Percentiles rank a stretch among this genome's conserved stretches.
phyloP scores from a whole-genome alignment of 2,329 filamentous ascomycete species.

The Cryoendolithus antarcticus region DNA sequence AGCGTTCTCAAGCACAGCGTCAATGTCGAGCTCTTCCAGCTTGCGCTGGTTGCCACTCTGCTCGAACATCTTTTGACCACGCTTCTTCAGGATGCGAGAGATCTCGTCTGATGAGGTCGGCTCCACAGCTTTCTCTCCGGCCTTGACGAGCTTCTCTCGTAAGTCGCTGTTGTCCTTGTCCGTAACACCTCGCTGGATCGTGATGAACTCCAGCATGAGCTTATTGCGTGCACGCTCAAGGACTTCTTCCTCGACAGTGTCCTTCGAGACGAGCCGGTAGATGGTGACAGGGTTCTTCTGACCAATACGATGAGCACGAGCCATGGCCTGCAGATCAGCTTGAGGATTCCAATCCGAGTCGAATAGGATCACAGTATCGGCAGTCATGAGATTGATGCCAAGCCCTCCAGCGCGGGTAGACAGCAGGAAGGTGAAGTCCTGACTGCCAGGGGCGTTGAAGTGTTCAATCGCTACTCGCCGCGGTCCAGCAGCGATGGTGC shows the following conservation, averaged over 20 bases:
- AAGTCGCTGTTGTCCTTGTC: slow-evolving; percentile 68
- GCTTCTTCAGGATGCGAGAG: slow-evolving; percentile 88
- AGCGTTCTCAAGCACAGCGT: slow-evolving; percentile 90
- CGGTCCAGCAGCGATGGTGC: slow-evolving; percentile 79
- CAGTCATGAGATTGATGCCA: slow-evolving; percentile 98
- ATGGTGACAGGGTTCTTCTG: slow-evolving; percentile 94
- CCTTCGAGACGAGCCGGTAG: slow-evolving; percentile 91
- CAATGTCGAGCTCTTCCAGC: slow-evolving; percentile 92
- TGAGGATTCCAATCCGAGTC: slow-evolving; percentile 99
- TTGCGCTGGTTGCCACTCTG: slow-evolving; percentile 94
- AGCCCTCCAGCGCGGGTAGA: slow-evolving; percentile 92
- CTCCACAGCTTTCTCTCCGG: slow-evolving; percentile 50
- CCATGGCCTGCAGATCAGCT: slow-evolving; percentile 96
- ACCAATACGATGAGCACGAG: slow-evolving; percentile 91
- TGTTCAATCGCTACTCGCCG: slow-evolving; percentile 93
- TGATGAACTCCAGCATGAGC: slow-evolving; percentile 91
- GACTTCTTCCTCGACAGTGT: slow-evolving; percentile 96
- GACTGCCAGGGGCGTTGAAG: slow-evolving; percentile 92
- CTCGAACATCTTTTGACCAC: slow-evolving; percentile 98
- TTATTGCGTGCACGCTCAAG: slow-evolving; percentile 94
- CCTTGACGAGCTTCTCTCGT: slow-evolving; percentile 61
- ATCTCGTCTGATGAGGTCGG: slow-evolving; percentile 90
- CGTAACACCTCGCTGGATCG: slow-evolving; percentile 91
- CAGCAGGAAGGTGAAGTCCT: slow-evolving; percentile 90
- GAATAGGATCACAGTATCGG: slow-evolving; percentile 93